phyloP scores from a whole-genome alignment of 176 grass and related monocot genomes.

The Oryza nivara region DNA sequence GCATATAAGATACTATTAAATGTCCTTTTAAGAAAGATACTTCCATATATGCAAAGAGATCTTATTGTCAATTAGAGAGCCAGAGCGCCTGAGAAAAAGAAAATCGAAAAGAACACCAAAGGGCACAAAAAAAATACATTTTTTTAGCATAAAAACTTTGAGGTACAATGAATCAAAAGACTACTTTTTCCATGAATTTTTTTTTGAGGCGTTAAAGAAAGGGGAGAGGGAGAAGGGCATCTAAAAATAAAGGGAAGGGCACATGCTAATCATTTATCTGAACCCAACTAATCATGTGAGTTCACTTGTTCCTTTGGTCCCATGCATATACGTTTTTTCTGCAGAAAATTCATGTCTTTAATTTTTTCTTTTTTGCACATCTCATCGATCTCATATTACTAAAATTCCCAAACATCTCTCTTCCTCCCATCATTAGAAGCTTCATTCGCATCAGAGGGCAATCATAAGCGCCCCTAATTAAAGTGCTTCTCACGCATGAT shows the following conservation, averaged over 20 bases:
- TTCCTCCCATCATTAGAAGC: conserved; percentile 58
- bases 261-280: conserved; percentile 91
- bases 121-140: conserved; percentile 25
- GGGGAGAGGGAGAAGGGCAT: conserved; percentile 43
- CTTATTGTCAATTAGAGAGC: conserved; percentile 40
- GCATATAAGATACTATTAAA: conserved; percentile 45
- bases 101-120: conserved; percentile 8
- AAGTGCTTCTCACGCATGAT: conserved; percentile 51
- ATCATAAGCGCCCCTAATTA: conserved; percentile 64
- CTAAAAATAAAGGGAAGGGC: conserved; percentile 63
- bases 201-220: conserved; percentile 47
- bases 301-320: conserved; percentile 64
- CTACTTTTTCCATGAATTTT: conserved; percentile 47
- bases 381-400: conserved; percentile 26
- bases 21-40: conserved; percentile 40
- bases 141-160: conserved; percentile 47
- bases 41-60: conserved; percentile 50
- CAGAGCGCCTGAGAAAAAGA: neutral
- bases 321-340: conserved; percentile 32
- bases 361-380: conserved; percentile 6
- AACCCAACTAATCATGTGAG: conserved; percentile 91
- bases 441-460: conserved; percentile 61
- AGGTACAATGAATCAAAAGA: conserved; percentile 78
- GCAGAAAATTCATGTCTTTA: conserved; percentile 1
- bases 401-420: conserved; percentile 36